Evolutionary conservation across 2,329 filamentous ascomycete species (phyloP).

Genomic region (Paecilomyces dactylethromorphus): DNA sequence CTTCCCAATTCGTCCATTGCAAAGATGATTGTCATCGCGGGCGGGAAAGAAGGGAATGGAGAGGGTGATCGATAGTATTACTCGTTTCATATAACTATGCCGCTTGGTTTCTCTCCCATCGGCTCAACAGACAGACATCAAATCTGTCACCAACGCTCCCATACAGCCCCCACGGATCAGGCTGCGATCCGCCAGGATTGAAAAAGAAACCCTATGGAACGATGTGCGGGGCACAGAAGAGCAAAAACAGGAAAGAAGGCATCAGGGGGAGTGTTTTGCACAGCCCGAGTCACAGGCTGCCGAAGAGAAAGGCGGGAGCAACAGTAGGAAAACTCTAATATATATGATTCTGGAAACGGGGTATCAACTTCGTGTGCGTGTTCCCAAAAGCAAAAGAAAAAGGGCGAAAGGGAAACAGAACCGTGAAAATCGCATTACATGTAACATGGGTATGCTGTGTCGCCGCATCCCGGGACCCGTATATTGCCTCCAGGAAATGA

Average conservation of each 20-base stretch:
- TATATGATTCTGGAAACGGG: conserved; percentile 9
- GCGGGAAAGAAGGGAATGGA: background rate
- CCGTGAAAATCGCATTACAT: conserved; percentile 10
- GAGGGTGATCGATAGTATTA: background rate
- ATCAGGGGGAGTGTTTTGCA: background rate
- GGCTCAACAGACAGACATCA: background rate
- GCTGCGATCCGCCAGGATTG: background rate
- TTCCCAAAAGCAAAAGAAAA: conserved; percentile 13
- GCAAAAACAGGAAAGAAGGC: background rate
- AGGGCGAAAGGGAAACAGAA: conserved; percentile 8
- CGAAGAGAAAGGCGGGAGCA: background rate
- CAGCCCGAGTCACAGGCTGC: background rate
- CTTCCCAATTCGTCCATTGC: background rate
- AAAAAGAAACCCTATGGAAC: background rate
- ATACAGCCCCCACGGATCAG: background rate
- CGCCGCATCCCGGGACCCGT: conserved; percentile 14
- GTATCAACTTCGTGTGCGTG: conserved; percentile 23
- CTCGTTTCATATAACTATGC: background rate
- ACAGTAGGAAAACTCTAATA: background rate
- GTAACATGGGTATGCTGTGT: conserved; percentile 6
- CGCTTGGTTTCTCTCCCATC: background rate
- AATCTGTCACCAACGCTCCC: background rate
- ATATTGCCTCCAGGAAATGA: conserved; percentile 11
- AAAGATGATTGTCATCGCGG: too few relatives aligned
- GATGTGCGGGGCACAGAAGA: background rate